Conservation (phyloP, 2,329 filamentous ascomycete genomes). For the Sporothrix mexicana region DNA sequence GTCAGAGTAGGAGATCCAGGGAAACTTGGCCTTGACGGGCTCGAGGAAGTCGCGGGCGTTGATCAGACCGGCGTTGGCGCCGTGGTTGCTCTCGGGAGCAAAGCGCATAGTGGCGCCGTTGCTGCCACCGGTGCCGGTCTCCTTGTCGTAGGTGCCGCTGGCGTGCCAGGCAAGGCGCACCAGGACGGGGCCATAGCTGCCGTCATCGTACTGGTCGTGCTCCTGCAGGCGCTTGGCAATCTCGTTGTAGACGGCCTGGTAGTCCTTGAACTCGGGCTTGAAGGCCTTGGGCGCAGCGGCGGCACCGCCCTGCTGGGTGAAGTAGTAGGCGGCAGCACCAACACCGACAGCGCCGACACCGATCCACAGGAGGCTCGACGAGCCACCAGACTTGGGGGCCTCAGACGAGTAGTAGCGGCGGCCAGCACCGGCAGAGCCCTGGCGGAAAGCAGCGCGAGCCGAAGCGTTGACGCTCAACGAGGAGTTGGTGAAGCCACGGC, state of each 20-base stretch:
- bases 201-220: conserved; percentile 94
- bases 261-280: conserved; percentile 81
- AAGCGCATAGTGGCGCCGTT: conserved; percentile 99
- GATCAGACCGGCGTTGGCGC: conserved; percentile 90
- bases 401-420: conserved; percentile 82
- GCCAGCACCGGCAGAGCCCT: conserved; percentile 56
- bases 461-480: conserved; percentile 65
- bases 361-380: conserved; percentile 59
- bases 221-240: conserved; percentile 81
- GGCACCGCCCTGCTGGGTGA: conserved; percentile 58
- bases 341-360: conserved; percentile 64
- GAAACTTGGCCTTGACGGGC: conserved; percentile 86
- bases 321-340: conserved; percentile 71
- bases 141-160: conserved; percentile 88
- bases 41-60: conserved; percentile 90
- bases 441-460: conserved; percentile 72
- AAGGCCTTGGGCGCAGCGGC: conserved; percentile 64
- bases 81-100: conserved; percentile 83
- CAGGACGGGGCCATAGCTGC: conserved; percentile 91
- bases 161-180: conserved; percentile 93
- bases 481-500: conserved; percentile 41
- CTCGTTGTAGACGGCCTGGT: conserved; percentile 92
- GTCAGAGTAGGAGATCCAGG: conserved; percentile 96
- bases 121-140: conserved; percentile 86
- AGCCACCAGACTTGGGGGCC: conserved; percentile 55